Base-by-base conservation (phyloP, 371 early-diverging fungal species). In the Lichtheimia corymbifera region DNA sequence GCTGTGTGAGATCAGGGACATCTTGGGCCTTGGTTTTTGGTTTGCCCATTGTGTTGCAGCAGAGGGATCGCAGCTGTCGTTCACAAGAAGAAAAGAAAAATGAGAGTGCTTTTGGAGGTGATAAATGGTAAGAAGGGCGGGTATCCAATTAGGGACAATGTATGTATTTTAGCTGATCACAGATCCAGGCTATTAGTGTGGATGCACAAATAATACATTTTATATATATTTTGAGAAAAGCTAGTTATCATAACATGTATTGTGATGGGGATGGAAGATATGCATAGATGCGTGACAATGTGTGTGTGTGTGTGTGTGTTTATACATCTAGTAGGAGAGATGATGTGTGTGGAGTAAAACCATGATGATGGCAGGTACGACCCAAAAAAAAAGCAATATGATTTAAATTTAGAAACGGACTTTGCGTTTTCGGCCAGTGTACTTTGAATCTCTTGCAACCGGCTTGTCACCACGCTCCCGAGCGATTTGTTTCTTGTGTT, bases 381-480 rank as follows among this genome's bases (percentile, higher is more conserved):
- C 18, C 45, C 4, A 45, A 49, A 17, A 53, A 59, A 44, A 52
- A 25, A 55, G 59, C 49, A 43, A 50, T 53, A 25, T 54, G 35
- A 30, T 59, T 59, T 50, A 35, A 42, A 30, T 30, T 80, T 80
- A 97, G 72, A 97, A 97, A 62, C 83, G 76, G 41, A 88, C 80
- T 67, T 85, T 87, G 72, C 98, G 86, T 76, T 95, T 98, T 66
- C 99, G 79, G 50, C 90, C 99, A 24, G 98, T 97, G 76, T 91
- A 98, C 70, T 96, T 96, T n/a, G 96, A 94, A 71, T 98, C 97
- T 58, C 74, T 75, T 17, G 97, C 92, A 51, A 95, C 92, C 15
- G 70, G 72, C 63, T 92, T 85, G 64, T 92, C 89, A 17, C 99
- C 99, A 63, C 88, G 80, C 59, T 84, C 80, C 61, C 96, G 83